phyloP scores from a whole-genome alignment of 352 stramenopile genomes.

The Lagenidium giganteum region DNA sequence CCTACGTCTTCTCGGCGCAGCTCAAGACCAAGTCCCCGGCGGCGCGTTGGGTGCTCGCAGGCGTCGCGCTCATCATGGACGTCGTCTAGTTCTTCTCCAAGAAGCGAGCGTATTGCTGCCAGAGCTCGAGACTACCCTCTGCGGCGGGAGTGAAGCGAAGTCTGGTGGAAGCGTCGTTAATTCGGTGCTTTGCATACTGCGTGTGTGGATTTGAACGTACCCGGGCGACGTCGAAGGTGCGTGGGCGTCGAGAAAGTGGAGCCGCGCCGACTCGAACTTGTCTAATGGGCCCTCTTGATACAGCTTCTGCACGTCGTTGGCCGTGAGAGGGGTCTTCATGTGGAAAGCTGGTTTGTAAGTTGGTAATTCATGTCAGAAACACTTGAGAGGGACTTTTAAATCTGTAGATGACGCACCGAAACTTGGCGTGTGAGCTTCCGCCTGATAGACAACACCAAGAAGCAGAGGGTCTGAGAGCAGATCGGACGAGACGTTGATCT shows the following conservation, averaged over 20 bases:
- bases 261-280: conserved; percentile 46
- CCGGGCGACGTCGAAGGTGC: not conserved
- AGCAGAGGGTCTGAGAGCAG: conserved; percentile 44
- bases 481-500: conserved; percentile 58
- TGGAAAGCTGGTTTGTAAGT: conserved; percentile 39
- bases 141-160: conserved; percentile 14
- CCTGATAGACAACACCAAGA: conserved; percentile 68
- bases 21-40: conserved; percentile 96
- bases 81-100: conserved; percentile 32
- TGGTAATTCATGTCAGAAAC: not conserved
- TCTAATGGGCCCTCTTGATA: conserved; percentile 41
- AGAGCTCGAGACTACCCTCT: conserved; percentile 16
- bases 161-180: not conserved
- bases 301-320: conserved; percentile 27
- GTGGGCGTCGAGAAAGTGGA: conserved; percentile 30
- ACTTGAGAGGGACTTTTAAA: too few relatives aligned
- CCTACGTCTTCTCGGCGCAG: conserved; percentile 97
- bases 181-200: too few relatives aligned
- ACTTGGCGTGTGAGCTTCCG: conserved; percentile 64
- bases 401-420: conserved; percentile 46
- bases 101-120: conserved; percentile 16
- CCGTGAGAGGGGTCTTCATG: conserved; percentile 31
- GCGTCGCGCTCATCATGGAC: conserved; percentile 96
- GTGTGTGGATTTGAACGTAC: too few relatives aligned
- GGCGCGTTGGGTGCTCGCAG: conserved; percentile 93